phyloP scores from a whole-genome alignment of 208 protist genomes.

The Leishmania guyanensis region DNA sequence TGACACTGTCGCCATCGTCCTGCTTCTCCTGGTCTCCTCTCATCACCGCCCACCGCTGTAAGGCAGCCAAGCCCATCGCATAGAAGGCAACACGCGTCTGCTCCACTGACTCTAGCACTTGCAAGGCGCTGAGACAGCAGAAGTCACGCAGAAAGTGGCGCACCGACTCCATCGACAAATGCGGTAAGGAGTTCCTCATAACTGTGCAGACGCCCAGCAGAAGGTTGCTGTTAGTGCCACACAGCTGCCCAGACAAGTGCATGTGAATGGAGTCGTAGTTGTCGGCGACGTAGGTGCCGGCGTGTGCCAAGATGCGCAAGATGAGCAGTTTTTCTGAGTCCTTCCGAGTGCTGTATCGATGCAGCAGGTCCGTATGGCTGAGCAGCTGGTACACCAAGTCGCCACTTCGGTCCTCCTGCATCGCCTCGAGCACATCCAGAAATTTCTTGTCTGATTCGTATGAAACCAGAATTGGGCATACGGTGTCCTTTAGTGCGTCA shows the following conservation, averaged over 20 bases:
- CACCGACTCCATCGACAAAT: neutral
- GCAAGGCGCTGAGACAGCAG: neutral
- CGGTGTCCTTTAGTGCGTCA: neutral
- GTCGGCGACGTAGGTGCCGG: constrained; percentile 12
- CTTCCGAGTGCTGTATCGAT: constrained; percentile 1
- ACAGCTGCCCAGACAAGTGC: neutral
- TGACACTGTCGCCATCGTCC: neutral
- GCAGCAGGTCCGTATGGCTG: constrained; percentile 5
- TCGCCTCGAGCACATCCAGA: constrained; percentile 5
- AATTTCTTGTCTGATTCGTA: constrained; percentile 4
- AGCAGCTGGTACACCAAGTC: constrained; percentile 8
- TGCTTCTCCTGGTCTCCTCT: neutral
- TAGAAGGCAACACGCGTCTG: constrained; percentile 9
- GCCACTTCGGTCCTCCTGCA: constrained; percentile 1
- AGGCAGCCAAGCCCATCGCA: constrained; percentile 6
- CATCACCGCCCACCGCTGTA: neutral
- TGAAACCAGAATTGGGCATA: neutral
- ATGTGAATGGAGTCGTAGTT: constrained; percentile 10
- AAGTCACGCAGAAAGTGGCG: constrained; percentile 10
- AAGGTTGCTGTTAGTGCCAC: neutral
- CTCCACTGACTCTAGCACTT: neutral
- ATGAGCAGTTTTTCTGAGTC: constrained; percentile 1
- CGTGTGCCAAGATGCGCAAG: constrained; percentile 4
- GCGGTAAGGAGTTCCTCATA: neutral
- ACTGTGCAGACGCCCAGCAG: neutral